Evolutionary conservation across 305 asterid genomes (phyloP).

Genomic region (Striga hermonthica): DNA sequence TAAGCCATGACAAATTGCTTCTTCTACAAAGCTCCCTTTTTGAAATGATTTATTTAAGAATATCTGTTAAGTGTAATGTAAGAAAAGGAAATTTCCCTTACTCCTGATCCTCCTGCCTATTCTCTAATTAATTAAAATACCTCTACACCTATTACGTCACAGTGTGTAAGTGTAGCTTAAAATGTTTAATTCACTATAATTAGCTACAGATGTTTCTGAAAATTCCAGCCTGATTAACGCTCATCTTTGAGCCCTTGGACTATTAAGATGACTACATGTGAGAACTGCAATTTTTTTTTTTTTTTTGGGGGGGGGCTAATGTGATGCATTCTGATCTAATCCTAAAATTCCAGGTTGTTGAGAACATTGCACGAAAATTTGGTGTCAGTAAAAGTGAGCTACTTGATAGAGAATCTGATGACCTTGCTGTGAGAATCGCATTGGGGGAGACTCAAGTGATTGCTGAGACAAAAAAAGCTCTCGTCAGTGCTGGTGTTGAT

Average conservation of each 20-base stretch:
- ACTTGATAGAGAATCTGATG: conserved; percentile 76
- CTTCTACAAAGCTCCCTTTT: neutral
- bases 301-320: no score
- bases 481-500: conserved; percentile 77
- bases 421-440: conserved; percentile 81
- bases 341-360: conserved; percentile 60
- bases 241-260: conserved; percentile 18
- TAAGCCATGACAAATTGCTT: conserved; percentile 1
- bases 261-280: conserved; percentile 23
- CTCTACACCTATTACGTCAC: neutral
- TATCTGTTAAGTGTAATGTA: neutral
- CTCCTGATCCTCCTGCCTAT: no score
- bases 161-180: conserved; percentile 15
- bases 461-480: conserved; percentile 87
- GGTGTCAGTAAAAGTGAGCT: conserved; percentile 87
- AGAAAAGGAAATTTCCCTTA: no score
- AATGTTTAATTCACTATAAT: conserved; percentile 20
- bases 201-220: conserved; percentile 17
- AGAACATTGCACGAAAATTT: conserved; percentile 78
- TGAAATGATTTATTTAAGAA: conserved; percentile 5
- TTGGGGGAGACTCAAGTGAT: conserved; percentile 95
- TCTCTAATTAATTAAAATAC: conserved; percentile 18
- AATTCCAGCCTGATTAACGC: conserved; percentile 16
- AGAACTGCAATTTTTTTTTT: conserved; percentile 15
- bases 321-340: conserved; percentile 27